Evolutionary conservation across 306 rosid genomes (phyloP).

Genomic region (Alnus rubra): DNA sequence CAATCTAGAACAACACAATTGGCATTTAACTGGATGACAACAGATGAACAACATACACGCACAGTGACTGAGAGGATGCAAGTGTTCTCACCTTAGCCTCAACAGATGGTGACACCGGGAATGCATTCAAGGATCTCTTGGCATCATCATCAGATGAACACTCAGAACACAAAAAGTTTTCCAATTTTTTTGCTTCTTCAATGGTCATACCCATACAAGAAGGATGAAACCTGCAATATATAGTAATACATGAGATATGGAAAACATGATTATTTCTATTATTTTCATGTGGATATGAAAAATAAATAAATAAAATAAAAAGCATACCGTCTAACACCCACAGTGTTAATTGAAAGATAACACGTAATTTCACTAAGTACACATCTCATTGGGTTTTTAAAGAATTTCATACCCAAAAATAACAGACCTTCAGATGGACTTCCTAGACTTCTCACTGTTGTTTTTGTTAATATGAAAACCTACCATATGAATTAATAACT

Average conservation of each 20-base stretch:
- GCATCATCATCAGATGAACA: slow-evolving; percentile 61
- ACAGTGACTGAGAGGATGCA: not conserved
- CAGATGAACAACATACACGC: not conserved
- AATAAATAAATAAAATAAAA: not conserved
- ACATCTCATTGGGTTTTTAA: not conserved
- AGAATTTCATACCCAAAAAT: not conserved
- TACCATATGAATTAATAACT: too few relatives aligned
- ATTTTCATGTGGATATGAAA: not conserved
- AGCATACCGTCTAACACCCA: not conserved
- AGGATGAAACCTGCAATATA: slow-evolving; percentile 61
- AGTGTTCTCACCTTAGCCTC: slow-evolving; percentile 47
- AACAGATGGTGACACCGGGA: slow-evolving; percentile 50
- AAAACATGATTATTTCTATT: slow-evolving; percentile 10
- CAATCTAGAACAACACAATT: not conserved
- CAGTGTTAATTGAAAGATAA: not conserved
- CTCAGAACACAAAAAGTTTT: slow-evolving; percentile 54
- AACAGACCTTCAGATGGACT: not conserved
- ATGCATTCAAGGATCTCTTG: slow-evolving; percentile 52
- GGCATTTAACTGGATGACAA: not conserved
- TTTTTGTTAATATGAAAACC: not conserved
- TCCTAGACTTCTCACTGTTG: not conserved
- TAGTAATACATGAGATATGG: not conserved
- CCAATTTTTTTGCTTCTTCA: slow-evolving; percentile 67
- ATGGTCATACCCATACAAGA: slow-evolving; percentile 70
- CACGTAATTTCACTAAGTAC: not conserved